Percentiles rank a stretch among this genome's conserved stretches.
These are phyloP conservation scores for Metroxylon sagu DNA, from an alignment of 176 grass and related monocot species.

Conservation along the genomic window DNA sequence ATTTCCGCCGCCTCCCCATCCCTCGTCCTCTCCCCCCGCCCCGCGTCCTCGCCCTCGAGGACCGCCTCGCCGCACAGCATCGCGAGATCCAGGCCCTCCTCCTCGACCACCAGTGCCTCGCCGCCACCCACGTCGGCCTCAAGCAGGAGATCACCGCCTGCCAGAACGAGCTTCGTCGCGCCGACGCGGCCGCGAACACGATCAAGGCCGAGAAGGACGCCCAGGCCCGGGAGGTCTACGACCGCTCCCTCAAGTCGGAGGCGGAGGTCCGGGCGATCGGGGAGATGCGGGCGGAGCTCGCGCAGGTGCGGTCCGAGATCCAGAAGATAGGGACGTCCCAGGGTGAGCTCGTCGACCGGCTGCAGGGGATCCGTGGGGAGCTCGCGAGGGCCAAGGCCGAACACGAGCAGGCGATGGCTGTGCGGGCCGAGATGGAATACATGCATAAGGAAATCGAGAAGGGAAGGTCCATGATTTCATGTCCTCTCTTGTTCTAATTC, in stretches of 20 bases:
- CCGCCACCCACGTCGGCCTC: slow-evolving; percentile 80
- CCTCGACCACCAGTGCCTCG: slow-evolving; percentile 86
- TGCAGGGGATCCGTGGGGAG: slow-evolving; percentile 39
- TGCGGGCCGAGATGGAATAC: slow-evolving; percentile 51
- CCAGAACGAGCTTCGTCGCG: slow-evolving; percentile 62
- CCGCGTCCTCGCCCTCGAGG: slow-evolving; percentile 45
- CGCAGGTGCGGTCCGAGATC: slow-evolving; percentile 48
- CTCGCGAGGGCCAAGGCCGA: slow-evolving; percentile 33
- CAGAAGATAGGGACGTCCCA: slow-evolving; percentile 28
- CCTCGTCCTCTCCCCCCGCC: not conserved
- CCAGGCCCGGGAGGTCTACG: slow-evolving; percentile 32
- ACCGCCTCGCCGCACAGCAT: slow-evolving; percentile 42
- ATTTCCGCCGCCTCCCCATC: slow-evolving; percentile 21
- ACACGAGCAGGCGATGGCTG: slow-evolving; percentile 18
- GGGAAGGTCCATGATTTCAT: slow-evolving; percentile 48
- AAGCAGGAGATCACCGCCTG: slow-evolving; percentile 58
- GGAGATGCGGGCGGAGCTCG: slow-evolving; percentile 37
- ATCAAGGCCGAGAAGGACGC: slow-evolving; percentile 33
- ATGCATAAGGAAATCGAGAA: slow-evolving; percentile 92
- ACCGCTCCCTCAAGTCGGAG: slow-evolving; percentile 49
- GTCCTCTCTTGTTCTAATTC: not conserved
- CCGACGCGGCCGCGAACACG: slow-evolving; percentile 33
- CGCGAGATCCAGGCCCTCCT: slow-evolving; percentile 67
- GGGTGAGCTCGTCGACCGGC: slow-evolving; percentile 37
- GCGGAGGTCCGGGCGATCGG: slow-evolving; percentile 38